Conservation (phyloP, 352 stramenopile species). For the Globisporangium splendens region DNA sequence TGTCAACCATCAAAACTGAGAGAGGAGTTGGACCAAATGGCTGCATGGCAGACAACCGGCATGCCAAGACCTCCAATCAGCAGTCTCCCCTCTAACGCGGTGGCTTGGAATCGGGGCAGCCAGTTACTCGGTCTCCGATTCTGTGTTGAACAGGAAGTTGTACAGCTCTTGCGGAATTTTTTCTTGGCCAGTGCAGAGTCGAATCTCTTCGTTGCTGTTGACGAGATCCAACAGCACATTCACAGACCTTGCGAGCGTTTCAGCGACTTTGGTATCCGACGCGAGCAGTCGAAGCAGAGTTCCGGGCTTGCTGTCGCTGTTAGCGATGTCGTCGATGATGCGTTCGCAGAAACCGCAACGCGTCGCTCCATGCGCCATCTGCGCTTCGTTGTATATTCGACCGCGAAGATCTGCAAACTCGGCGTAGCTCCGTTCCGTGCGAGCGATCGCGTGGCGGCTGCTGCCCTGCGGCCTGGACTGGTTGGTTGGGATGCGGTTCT, state of each 20-base stretch:
- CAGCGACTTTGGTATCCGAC: neutral
- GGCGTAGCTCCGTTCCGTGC: neutral
- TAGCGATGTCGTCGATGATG: neutral
- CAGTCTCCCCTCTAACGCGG: neutral
- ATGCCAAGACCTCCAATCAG: too few relatives aligned
- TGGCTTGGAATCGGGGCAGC: too few relatives aligned
- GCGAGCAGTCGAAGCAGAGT: neutral
- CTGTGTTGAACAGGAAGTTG: neutral
- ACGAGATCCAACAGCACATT: neutral
- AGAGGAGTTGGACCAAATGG: too few relatives aligned
- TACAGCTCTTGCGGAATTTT: neutral
- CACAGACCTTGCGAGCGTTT: neutral
- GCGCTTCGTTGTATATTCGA: neutral
- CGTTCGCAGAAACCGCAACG: neutral
- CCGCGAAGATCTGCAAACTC: neutral
- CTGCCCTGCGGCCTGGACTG: neutral
- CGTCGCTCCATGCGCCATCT: neutral
- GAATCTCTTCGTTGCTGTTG: neutral
- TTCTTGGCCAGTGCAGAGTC: neutral
- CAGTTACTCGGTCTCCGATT: neutral
- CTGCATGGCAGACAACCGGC: too few relatives aligned
- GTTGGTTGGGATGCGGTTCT: neutral
- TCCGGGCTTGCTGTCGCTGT: neutral
- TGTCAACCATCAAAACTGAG: too few relatives aligned
- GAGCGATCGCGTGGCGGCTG: neutral